Base-by-base conservation (phyloP, 2,329 filamentous ascomycete genomes). In the Lachnellula occidentalis region DNA sequence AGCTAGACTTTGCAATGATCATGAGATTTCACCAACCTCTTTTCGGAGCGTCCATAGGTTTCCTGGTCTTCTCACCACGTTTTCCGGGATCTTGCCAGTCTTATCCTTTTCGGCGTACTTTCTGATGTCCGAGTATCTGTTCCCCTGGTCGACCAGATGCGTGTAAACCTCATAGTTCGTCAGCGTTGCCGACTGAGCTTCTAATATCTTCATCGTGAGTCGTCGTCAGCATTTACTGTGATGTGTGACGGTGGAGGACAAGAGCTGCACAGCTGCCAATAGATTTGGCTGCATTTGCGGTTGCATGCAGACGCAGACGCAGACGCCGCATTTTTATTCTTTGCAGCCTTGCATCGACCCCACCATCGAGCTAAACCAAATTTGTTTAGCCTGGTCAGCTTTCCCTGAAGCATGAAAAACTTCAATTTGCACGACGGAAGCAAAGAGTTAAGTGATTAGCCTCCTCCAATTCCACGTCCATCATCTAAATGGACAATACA, bases 161-260 rank as follows among this genome's bases (percentile, higher is more conserved):
- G 78, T 75, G 64, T 84, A 85, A 59, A 90, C 86, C 74, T 90
- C 87, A 60, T 81, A 86, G 70, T 90, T 90, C 68, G 83, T 82
- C 65, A 91, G 75, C 42, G 85, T 78, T 5, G 85, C 85, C 31
- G 82, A 82, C 67, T 90, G 85, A 3, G 86, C 76, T 66, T 87
- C 86, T 63, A 90, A 73, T 66, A 91, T 81, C 78, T 88, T 86
- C 83, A 86, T 67, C 24, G 22, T 52, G 51, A 21, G 15, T 52
- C 31, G 50, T 34, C 17, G n/a, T 39, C 39, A 34, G 43, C 21
- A 24, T 43, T 9, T 39, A 24, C 22, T 48, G 19, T 46, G 34
- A 34, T 48, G 43, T 49, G 15, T 42, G 48, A 24, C 46, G 21
- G 37, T 36, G n/a, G 34, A 43, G 31, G 43, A 36, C 24, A 21